Conservation (phyloP, 495 filamentous ascomycete species). For the Aspergillus sparsus region DNA sequence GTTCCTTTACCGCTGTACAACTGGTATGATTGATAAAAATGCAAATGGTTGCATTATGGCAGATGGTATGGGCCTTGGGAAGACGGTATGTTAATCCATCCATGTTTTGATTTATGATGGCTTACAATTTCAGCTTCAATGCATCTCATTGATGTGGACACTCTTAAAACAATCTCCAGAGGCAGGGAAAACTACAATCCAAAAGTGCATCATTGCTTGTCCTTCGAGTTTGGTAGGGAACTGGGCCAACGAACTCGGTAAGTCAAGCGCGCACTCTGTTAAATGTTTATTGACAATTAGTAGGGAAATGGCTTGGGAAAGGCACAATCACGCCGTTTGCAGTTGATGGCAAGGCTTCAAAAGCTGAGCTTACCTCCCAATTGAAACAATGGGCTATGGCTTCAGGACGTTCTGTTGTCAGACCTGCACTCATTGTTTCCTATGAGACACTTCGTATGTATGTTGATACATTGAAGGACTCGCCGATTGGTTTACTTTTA, state of each 20-base stretch:
- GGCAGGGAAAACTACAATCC: conserved; percentile 87
- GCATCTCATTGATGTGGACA: conserved; percentile 89
- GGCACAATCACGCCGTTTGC: conserved; percentile 93
- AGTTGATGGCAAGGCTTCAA: conserved; percentile 93
- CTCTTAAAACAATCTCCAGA: conserved; percentile 93
- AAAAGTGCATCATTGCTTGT: conserved; percentile 98
- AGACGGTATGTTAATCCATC: conserved; percentile 62
- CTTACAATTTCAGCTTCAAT: conserved; percentile 62
- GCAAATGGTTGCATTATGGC: conserved; percentile 99
- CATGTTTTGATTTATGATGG: background rate
- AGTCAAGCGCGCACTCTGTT: conserved; percentile 9
- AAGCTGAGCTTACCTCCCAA: conserved; percentile 86
- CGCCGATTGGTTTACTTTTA: conserved; percentile 89
- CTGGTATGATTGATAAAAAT: conserved; percentile 88
- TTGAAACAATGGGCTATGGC: conserved; percentile 94
- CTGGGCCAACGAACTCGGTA: conserved; percentile 88
- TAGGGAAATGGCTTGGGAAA: conserved; percentile 91
- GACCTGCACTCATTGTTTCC: conserved; percentile 98
- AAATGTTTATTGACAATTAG: conserved; percentile 15
- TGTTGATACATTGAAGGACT: conserved; percentile 80
- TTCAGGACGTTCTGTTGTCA: conserved; percentile 81
- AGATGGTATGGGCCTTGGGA: conserved; percentile 97
- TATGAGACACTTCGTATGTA: conserved; percentile 96
- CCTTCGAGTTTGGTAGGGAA: conserved; percentile 95
- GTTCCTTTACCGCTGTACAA: conserved; percentile 93